Percentiles rank a stretch among this genome's conserved stretches.
Evolutionary conservation across 2,329 filamentous ascomycete species (phyloP).

Genomic region (Aspergillus aculeatus): DNA sequence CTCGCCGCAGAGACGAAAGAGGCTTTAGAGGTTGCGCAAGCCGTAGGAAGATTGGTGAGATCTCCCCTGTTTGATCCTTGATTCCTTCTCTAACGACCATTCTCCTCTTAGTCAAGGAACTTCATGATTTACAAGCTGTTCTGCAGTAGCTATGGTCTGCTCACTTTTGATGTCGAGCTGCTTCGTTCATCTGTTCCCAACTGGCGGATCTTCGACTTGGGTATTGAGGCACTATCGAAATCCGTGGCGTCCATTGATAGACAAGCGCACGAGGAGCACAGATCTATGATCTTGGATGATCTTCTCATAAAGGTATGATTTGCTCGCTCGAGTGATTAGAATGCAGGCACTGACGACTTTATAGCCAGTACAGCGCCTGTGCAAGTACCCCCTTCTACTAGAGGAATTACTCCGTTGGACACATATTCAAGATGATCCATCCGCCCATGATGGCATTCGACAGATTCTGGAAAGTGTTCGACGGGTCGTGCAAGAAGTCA

Average conservation of each 20-base stretch:
- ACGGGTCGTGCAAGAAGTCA: conserved; percentile 75
- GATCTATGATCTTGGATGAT: conserved; percentile 78
- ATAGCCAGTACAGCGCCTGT: conserved; percentile 87
- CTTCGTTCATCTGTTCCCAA: conserved; percentile 66
- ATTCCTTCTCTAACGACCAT: conserved; percentile 43
- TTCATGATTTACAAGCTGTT: conserved; percentile 93
- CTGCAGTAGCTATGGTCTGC: conserved; percentile 81
- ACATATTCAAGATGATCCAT: conserved; percentile 79
- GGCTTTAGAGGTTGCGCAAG: conserved; percentile 52
- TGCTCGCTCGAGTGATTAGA: background rate
- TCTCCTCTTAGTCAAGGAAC: conserved; percentile 63
- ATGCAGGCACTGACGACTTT: conserved; percentile 13
- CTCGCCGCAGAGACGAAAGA: conserved; percentile 54
- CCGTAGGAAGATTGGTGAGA: conserved; percentile 54
- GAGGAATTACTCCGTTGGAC: conserved; percentile 79
- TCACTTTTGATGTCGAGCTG: conserved; percentile 73
- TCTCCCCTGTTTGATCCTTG: background rate
- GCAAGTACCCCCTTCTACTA: conserved; percentile 86
- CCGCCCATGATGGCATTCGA: conserved; percentile 76
- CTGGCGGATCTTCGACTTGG: conserved; percentile 79
- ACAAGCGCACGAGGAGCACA: conserved; percentile 63
- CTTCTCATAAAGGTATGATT: conserved; percentile 77
- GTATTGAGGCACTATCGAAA: conserved; percentile 77
- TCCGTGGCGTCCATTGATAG: conserved; percentile 70
- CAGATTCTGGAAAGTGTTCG: conserved; percentile 69